These are phyloP conservation scores for Mytilinidion resinicola DNA, from an alignment of 495 filamentous ascomycete species.

Conservation along the genomic window DNA sequence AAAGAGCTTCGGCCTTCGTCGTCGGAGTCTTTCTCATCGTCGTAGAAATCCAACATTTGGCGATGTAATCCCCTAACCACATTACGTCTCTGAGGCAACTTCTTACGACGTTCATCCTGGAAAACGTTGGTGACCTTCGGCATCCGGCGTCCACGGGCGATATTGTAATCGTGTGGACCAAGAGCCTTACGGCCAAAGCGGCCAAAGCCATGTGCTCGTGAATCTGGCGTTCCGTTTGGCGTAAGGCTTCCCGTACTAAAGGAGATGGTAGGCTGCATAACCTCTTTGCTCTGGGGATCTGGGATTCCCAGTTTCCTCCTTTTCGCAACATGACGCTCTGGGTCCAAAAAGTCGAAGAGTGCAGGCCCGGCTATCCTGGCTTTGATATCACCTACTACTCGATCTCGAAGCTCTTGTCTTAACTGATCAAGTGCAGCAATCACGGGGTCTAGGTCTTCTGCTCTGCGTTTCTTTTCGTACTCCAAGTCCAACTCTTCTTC, in stretches of 20 bases:
- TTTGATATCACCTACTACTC: slow-evolving; percentile 78
- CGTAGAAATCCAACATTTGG: slow-evolving; percentile 39
- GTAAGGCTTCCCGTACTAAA: slow-evolving; percentile 49
- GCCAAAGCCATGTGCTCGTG: slow-evolving; percentile 45
- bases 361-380: slow-evolving; percentile 73
- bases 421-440: slow-evolving; percentile 70
- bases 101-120: slow-evolving; percentile 59
- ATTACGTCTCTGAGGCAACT: slow-evolving; percentile 44
- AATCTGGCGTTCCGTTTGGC: slow-evolving; percentile 61
- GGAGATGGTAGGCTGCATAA: slow-evolving; percentile 42
- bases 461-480: slow-evolving; percentile 78
- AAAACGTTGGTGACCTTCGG: slow-evolving; percentile 61
- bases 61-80: slow-evolving; percentile 53
- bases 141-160: slow-evolving; percentile 52
- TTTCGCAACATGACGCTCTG: slow-evolving; percentile 66
- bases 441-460: slow-evolving; percentile 79
- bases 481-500: slow-evolving; percentile 74
- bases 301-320: slow-evolving; percentile 70
- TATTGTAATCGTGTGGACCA: slow-evolving; percentile 43
- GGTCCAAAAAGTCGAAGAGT: slow-evolving; percentile 80
- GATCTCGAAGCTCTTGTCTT: slow-evolving; percentile 71
- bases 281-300: slow-evolving; percentile 54
- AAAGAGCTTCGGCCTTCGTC: slow-evolving; percentile 50
- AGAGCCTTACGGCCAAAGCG: slow-evolving; percentile 23
- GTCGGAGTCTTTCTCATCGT: slow-evolving; percentile 48